phyloP scores from a whole-genome alignment of 441 rosid genomes.

The Syzygium syzygioides region DNA sequence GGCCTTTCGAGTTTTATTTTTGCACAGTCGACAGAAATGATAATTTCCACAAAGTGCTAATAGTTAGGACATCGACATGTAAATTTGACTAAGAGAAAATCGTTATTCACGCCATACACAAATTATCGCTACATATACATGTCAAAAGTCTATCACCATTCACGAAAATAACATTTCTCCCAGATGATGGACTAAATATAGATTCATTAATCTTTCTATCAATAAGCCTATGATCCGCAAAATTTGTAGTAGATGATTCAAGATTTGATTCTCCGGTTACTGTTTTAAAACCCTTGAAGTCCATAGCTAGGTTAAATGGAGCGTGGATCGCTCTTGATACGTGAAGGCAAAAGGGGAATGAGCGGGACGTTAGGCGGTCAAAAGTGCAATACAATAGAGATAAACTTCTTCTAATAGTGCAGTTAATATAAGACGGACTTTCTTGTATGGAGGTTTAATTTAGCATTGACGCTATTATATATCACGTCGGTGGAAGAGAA shows the following conservation, averaged over 20 bases:
- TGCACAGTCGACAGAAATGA: neutral
- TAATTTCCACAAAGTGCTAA: neutral
- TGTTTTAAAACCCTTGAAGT: neutral
- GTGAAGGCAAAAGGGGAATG: neutral
- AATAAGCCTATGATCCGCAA: neutral
- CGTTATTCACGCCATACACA: neutral
- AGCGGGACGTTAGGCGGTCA: neutral
- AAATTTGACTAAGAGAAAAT: neutral
- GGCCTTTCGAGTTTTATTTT: neutral
- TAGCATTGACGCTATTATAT: neutral
- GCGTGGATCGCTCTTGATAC: neutral
- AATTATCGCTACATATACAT: neutral
- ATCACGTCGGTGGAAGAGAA: neutral
- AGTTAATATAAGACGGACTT: neutral
- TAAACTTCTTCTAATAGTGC: neutral
- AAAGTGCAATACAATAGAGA: neutral
- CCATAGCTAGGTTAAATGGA: neutral
- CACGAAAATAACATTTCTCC: neutral
- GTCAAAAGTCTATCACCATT: neutral
- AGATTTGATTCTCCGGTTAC: neutral
- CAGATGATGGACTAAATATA: neutral
- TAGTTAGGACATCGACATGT: neutral
- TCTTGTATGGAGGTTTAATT: neutral
- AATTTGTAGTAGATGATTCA: neutral
- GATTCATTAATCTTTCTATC: neutral